phyloP scores from a whole-genome alignment of 805 yeast species.

The Candida namnaoensis region DNA sequence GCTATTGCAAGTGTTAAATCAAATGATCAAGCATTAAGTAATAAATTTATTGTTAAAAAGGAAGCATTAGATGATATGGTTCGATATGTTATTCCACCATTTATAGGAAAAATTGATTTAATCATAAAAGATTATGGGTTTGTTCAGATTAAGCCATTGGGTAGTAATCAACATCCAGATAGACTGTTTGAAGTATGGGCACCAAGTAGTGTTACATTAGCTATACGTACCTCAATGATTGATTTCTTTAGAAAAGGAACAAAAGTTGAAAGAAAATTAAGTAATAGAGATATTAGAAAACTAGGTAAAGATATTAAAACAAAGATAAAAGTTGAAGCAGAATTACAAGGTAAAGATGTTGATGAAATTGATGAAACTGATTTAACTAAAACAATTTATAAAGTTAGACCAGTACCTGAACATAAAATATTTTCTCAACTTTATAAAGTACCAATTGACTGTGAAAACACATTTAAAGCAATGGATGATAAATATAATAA shows the following conservation, averaged over 20 bases:
- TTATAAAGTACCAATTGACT: constrained; percentile 14
- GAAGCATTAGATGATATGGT: constrained; percentile 22
- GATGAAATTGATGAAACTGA: constrained; percentile 4
- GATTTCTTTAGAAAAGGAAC: constrained; percentile 28
- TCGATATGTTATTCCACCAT: constrained; percentile 59
- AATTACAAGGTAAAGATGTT: constrained; percentile 3
- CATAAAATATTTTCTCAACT: constrained; percentile 16
- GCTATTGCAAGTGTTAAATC: constrained; percentile 20
- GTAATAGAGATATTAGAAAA: constrained; percentile 6
- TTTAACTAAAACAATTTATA: constrained; percentile 3
- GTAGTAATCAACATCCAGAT: constrained; percentile 25
- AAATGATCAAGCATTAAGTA: constrained; percentile 17
- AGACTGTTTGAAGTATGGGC: constrained; percentile 39
- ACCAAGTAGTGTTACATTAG: constrained; percentile 45
- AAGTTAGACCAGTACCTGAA: constrained; percentile 10
- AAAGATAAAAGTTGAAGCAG: too few species aligned
- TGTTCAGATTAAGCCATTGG: constrained; percentile 52
- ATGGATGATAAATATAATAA: constrained; percentile 11
- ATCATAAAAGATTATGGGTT: constrained; percentile 61
- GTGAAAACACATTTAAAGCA: constrained; percentile 21
- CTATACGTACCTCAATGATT: constrained; percentile 45
- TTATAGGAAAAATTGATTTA: constrained; percentile 56
- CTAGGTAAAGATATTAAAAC: constrained; percentile 6
- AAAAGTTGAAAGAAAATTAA: constrained; percentile 16
- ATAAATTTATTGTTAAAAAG: constrained; percentile 18